Conservation (phyloP, 139 green algal genomes). For the Tetratostichococcus sp. region DNA sequence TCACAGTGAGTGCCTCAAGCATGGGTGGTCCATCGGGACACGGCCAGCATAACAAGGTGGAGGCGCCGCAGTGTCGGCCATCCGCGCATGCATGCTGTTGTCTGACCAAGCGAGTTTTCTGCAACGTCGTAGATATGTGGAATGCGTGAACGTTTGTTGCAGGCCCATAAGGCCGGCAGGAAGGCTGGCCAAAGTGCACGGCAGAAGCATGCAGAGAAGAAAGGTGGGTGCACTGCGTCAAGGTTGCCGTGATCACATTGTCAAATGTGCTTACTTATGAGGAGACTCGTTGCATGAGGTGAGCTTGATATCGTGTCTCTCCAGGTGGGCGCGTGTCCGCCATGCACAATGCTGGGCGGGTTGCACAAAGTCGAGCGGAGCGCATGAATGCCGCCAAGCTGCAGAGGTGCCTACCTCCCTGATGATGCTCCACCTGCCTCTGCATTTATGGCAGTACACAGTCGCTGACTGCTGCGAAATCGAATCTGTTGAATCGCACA, state of each 20-base stretch:
- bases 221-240: no score
- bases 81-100: no score
- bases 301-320: no score
- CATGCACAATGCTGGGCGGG: slow-evolving; percentile 11
- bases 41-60: slow-evolving; percentile 73
- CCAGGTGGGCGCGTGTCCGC: neutral
- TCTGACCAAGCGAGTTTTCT: no score
- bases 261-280: no score
- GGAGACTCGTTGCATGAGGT: no score
- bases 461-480: no score
- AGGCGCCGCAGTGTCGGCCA: no score
- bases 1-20: neutral
- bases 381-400: slow-evolving; percentile 58
- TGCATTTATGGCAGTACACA: neutral
- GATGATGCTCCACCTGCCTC: neutral
- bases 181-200: slow-evolving; percentile 65
- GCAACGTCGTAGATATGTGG: no score
- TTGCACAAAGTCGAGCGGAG: slow-evolving; percentile 45
- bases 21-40: slow-evolving; percentile 52
- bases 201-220: slow-evolving; percentile 56
- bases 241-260: no score
- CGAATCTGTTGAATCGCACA: no score
- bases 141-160: no score
- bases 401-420: slow-evolving; percentile 27
- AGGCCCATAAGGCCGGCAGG: slow-evolving; percentile 77